phyloP scores from a whole-genome alignment of 2,329 filamentous ascomycete species.

The Verticillium longisporum region DNA sequence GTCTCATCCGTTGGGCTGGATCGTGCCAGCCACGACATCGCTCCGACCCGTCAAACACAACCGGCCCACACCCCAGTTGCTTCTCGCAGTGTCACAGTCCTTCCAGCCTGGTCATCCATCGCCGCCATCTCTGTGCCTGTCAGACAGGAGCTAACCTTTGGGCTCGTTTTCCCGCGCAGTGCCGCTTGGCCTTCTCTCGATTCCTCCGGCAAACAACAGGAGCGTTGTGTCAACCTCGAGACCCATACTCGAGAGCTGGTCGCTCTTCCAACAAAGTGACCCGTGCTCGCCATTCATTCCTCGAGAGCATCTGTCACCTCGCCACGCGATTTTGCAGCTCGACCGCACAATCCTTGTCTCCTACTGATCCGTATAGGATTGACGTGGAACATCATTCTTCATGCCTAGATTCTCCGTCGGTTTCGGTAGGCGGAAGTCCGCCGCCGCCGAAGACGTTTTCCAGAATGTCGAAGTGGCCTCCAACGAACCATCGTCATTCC shows the following conservation, averaged over 20 bases:
- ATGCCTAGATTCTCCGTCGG: conserved; percentile 58
- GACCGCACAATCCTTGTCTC: background rate
- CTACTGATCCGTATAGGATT: background rate
- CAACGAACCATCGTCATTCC: conserved; percentile 44
- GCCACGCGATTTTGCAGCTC: background rate
- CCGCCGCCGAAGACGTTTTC: conserved; percentile 45
- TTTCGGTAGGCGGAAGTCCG: conserved; percentile 54
- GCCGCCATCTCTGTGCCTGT: background rate
- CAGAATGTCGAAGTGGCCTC: conserved; percentile 41
- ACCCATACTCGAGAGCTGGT: background rate
- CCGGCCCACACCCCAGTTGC: background rate
- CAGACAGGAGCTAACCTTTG: background rate
- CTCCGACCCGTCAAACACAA: background rate
- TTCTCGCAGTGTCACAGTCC: background rate
- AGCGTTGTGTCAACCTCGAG: background rate
- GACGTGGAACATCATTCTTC: conserved; percentile 25
- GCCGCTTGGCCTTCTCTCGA: background rate
- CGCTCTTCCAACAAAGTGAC: background rate
- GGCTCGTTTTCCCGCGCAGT: background rate
- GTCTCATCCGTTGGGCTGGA: background rate
- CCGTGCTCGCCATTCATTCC: background rate
- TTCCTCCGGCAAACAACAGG: background rate
- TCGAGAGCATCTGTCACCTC: background rate
- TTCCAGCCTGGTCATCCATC: background rate
- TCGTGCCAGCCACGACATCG: background rate